These are phyloP conservation scores for Gracilaria domingensis DNA, from an alignment of 23 red algal species.

Conservation along the genomic window DNA sequence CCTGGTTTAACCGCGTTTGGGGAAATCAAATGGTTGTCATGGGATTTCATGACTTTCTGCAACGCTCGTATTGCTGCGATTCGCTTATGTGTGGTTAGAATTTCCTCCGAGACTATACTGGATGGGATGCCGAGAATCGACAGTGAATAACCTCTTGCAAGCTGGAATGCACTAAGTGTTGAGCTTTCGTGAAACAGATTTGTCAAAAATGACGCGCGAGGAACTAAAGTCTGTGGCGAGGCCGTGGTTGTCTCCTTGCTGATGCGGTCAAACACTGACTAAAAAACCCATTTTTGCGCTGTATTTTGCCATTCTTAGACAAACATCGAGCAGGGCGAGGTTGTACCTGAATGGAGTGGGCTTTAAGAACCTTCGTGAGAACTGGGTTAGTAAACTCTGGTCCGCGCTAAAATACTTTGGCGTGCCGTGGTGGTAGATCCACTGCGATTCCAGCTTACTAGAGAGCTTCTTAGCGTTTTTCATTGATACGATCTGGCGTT, in stretches of 20 bases:
- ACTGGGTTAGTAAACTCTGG: constrained; percentile 38
- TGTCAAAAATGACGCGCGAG: constrained; percentile 33
- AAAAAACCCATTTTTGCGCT: constrained; percentile 15
- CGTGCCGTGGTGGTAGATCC: constrained; percentile 37
- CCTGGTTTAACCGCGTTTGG: constrained; percentile 6
- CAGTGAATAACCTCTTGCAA: constrained; percentile 42
- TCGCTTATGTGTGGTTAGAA: constrained; percentile 6
- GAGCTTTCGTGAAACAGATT: constrained; percentile 20
- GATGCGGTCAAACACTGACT: constrained; percentile 17
- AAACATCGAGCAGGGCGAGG: background rate
- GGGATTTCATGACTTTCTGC: constrained; percentile 26
- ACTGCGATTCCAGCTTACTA: constrained; percentile 36
- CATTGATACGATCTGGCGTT: constrained; percentile 33
- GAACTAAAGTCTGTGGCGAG: background rate
- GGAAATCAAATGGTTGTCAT: constrained; percentile 14
- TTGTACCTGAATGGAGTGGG: background rate
- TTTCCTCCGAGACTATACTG: background rate
- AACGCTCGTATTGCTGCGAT: constrained; percentile 15
- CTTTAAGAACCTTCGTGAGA: background rate
- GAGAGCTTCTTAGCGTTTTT: constrained; percentile 14
- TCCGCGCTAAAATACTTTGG: constrained; percentile 43
- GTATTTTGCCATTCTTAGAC: constrained; percentile 24
- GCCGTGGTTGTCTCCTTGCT: background rate
- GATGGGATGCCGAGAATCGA: constrained; percentile 42
- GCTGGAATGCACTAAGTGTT: constrained; percentile 31